Conservation (phyloP, 2,329 filamentous ascomycete genomes). For the Falciphora oryzae region DNA sequence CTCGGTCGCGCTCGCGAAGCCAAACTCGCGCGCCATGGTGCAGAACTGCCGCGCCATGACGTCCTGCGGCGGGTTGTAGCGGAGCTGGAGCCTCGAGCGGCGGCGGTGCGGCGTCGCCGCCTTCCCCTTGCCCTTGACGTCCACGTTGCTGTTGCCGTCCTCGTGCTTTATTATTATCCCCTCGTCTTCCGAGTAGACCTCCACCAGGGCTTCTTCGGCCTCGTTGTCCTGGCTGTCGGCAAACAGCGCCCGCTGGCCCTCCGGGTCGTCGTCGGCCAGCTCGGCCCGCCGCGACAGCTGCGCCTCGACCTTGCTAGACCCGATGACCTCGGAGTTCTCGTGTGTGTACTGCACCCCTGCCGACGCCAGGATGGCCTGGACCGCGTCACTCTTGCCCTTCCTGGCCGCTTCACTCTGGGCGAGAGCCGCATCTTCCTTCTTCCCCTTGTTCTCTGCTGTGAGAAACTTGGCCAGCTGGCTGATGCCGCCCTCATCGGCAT, state of each 20-base stretch:
- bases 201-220: slow-evolving; percentile 18
- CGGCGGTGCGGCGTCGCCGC: slow-evolving; percentile 6
- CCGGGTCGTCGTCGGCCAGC: slow-evolving; percentile 11
- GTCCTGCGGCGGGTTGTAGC: slow-evolving; percentile 67
- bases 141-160: slow-evolving; percentile 5
- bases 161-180: neutral
- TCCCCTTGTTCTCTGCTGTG: slow-evolving; percentile 26
- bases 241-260: slow-evolving; percentile 53
- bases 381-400: slow-evolving; percentile 55
- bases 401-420: slow-evolving; percentile 23
- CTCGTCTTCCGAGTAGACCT: slow-evolving; percentile 5
- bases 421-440: slow-evolving; percentile 19
- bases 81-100: slow-evolving; percentile 31
- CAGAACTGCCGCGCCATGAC: slow-evolving; percentile 82
- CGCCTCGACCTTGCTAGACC: slow-evolving; percentile 86
- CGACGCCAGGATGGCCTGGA: slow-evolving; percentile 81
- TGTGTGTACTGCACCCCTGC: slow-evolving; percentile 94
- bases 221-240: slow-evolving; percentile 38
- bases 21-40: slow-evolving; percentile 76
- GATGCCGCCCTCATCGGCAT: slow-evolving; percentile 61
- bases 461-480: slow-evolving; percentile 64
- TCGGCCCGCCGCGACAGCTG: slow-evolving; percentile 73
- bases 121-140: slow-evolving; percentile 2
- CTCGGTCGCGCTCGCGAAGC: slow-evolving; percentile 68
- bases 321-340: slow-evolving; percentile 92